Evolutionary conservation across 148 eudicot genomes (phyloP).

Genomic region (Oxyria digyna): DNA sequence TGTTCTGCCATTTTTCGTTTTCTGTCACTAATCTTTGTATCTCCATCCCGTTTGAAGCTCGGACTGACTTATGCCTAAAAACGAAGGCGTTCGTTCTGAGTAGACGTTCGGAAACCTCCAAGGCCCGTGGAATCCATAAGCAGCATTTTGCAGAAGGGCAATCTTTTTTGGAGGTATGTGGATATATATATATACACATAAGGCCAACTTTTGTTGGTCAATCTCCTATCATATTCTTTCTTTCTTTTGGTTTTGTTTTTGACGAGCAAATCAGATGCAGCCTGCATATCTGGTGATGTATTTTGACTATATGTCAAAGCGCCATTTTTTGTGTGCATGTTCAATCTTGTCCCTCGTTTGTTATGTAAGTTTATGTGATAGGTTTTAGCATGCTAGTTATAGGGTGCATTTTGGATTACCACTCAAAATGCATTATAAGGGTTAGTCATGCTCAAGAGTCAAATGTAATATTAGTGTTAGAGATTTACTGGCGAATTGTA

Average conservation of each 20-base stretch:
- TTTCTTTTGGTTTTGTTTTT: background rate
- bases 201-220: background rate
- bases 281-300: background rate
- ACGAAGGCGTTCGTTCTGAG: background rate
- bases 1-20: background rate
- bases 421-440: too few species aligned
- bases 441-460: too few species aligned
- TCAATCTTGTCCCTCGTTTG: background rate
- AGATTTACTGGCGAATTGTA: background rate
- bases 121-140: background rate
- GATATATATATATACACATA: conserved; percentile 1
- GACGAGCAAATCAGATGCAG: conserved; percentile 4
- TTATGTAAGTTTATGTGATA: background rate
- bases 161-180: background rate
- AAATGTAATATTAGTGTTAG: too few species aligned
- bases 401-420: too few species aligned
- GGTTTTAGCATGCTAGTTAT: background rate
- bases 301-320: background rate
- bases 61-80: background rate
- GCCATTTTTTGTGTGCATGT: background rate
- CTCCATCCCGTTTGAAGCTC: background rate
- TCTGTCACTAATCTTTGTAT: background rate
- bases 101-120: background rate
- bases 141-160: background rate
- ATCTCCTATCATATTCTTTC: background rate